Conservation (phyloP, 345 rosid species). For the Corchorus capsularis region DNA sequence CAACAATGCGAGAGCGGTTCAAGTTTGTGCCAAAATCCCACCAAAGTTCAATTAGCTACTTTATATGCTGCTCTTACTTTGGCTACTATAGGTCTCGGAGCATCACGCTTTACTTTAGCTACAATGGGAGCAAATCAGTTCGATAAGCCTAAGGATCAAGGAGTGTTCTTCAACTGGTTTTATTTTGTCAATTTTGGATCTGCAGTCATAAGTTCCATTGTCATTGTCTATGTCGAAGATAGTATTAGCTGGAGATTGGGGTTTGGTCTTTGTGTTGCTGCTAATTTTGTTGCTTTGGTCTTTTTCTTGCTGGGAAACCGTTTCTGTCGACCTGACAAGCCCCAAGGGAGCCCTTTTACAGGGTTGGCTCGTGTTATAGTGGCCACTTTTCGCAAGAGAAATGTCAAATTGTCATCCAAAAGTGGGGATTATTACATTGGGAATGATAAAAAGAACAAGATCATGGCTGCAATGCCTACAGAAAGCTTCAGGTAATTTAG, state of each 20-base stretch:
- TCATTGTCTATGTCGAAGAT: conserved; percentile 18
- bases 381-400: conserved; percentile 22
- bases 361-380: conserved; percentile 21
- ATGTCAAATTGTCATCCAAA: not conserved
- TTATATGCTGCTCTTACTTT: conserved; percentile 6
- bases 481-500: conserved; percentile 30
- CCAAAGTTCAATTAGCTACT: conserved; percentile 14
- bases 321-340: conserved; percentile 6
- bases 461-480: not conserved
- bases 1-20: conserved; percentile 2
- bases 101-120: conserved; percentile 23
- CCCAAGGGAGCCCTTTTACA: conserved; percentile 24
- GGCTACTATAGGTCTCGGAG: conserved; percentile 19
- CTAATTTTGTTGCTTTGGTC: conserved; percentile 4
- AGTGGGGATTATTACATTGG: conserved; percentile 20
- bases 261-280: conserved; percentile 20
- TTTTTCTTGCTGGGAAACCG: conserved; percentile 14
- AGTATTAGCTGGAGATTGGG: conserved; percentile 29
- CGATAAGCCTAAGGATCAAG: conserved; percentile 14
- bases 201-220: not conserved
- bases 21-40: conserved; percentile 1
- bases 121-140: conserved; percentile 30
- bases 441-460: not conserved
- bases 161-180: conserved; percentile 31
- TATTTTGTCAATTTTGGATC: conserved; percentile 2